These are phyloP conservation scores for Dendrobium huoshanense DNA, from an alignment of 106 monocot genomes.

Conservation along the genomic window DNA sequence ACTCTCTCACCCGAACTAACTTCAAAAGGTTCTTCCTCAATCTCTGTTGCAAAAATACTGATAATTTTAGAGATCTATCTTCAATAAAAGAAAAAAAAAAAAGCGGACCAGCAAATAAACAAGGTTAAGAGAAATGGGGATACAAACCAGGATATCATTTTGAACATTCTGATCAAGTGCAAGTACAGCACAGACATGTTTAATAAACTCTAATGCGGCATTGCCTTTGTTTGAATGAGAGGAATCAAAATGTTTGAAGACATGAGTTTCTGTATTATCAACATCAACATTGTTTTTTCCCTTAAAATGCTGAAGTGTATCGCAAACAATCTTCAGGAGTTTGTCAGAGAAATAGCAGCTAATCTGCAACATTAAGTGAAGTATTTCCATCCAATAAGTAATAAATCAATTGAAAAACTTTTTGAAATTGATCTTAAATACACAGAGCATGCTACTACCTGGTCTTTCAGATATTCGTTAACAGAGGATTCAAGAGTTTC, in stretches of 20 bases:
- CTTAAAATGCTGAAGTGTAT: slow-evolving; percentile 57
- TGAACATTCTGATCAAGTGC: slow-evolving; percentile 80
- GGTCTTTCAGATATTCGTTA: slow-evolving; percentile 59
- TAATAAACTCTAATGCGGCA: slow-evolving; percentile 85
- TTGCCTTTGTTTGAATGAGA: slow-evolving; percentile 41
- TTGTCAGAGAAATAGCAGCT: slow-evolving; percentile 86
- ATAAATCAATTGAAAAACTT: not conserved
- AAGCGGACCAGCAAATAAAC: not conserved
- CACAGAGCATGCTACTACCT: slow-evolving; percentile 30
- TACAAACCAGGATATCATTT: slow-evolving; percentile 74
- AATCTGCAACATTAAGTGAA: slow-evolving; percentile 44
- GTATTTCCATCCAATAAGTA: not conserved
- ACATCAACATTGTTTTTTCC: slow-evolving; percentile 21
- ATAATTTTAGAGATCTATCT: not conserved
- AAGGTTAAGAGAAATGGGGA: not conserved
- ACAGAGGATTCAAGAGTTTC: slow-evolving; percentile 56
- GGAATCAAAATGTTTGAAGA: not conserved
- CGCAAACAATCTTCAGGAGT: slow-evolving; percentile 71
- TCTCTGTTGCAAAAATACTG: slow-evolving; percentile 35
- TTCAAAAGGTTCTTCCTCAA: slow-evolving; percentile 93
- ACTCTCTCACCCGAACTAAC: slow-evolving; percentile 82
- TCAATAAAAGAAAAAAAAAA: not conserved
- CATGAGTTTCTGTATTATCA: slow-evolving; percentile 16
- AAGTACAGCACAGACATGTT: slow-evolving; percentile 90
- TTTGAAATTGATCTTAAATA: not conserved